Conservation (phyloP, 2,329 filamentous ascomycete genomes). For the Aureobasidium leucospermi region DNA sequence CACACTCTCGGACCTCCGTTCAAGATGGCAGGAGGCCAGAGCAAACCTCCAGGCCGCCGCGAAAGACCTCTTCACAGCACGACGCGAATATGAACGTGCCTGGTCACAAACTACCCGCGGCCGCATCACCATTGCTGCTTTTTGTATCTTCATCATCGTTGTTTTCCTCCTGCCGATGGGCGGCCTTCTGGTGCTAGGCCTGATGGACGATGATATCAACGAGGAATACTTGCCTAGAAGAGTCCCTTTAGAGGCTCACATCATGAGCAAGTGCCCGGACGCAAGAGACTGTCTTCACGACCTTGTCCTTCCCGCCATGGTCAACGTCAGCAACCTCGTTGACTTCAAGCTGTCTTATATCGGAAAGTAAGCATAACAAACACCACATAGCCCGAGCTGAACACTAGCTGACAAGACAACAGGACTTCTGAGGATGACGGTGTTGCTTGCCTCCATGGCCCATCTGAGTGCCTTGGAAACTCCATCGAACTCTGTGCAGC, state of each 20-base stretch:
- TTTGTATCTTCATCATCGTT: constrained; percentile 25
- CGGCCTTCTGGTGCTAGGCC: constrained; percentile 20
- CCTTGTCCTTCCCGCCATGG: constrained; percentile 80
- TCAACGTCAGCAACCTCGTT: constrained; percentile 71
- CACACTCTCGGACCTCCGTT: constrained; percentile 13
- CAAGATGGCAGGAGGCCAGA: constrained; percentile 11
- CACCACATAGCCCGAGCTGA: background rate
- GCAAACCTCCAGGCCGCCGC: constrained; percentile 8
- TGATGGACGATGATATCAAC: constrained; percentile 21
- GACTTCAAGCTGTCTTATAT: constrained; percentile 90
- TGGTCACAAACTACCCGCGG: constrained; percentile 26
- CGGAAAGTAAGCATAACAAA: constrained; percentile 52
- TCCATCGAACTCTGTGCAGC: constrained; percentile 89
- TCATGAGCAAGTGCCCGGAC: constrained; percentile 93
- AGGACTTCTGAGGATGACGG: constrained; percentile 64
- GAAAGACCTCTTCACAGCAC: constrained; percentile 22
- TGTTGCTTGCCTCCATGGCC: constrained; percentile 82
- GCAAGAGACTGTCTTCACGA: constrained; percentile 74
- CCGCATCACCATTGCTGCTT: constrained; percentile 21
- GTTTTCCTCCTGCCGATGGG: constrained; percentile 23
- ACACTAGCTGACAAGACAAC: background rate
- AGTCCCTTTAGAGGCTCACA: constrained; percentile 84
- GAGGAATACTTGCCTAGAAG: constrained; percentile 21
- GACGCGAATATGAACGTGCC: constrained; percentile 26
- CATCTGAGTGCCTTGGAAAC: constrained; percentile 85